These are phyloP conservation scores for Penicillium sp. DNA, from an alignment of 2,329 filamentous ascomycete genomes.

Conservation along the genomic window DNA sequence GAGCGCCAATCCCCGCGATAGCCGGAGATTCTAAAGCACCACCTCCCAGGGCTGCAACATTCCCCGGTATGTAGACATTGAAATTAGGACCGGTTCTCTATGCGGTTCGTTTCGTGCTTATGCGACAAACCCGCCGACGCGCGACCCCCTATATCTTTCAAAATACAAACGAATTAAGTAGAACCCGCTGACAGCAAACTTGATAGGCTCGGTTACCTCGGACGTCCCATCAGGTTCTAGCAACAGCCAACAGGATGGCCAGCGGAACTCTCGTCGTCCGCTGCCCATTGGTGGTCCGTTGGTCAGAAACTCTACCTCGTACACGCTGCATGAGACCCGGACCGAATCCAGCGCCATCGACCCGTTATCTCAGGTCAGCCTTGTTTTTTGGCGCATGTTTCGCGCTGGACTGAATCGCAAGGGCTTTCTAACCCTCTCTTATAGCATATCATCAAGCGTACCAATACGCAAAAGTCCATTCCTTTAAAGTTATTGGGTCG, in stretches of 20 bases:
- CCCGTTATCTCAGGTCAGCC: slow-evolving; percentile 64
- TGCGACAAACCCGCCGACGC: neutral
- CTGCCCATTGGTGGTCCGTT: slow-evolving; percentile 21
- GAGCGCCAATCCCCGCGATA: slow-evolving; percentile 26
- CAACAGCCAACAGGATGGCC: slow-evolving; percentile 29
- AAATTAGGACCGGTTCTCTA: slow-evolving; percentile 1
- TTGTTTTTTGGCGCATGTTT: neutral
- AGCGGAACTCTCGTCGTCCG: slow-evolving; percentile 22
- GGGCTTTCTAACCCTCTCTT: neutral
- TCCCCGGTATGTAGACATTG: slow-evolving; percentile 27
- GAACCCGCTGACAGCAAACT: slow-evolving; percentile 5
- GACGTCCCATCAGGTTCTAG: slow-evolving; percentile 34
- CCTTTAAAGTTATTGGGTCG: slow-evolving; percentile 44
- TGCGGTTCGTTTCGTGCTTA: neutral
- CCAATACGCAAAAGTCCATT: slow-evolving; percentile 62
- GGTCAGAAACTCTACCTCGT: slow-evolving; percentile 27
- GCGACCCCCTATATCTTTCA: neutral
- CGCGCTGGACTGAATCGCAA: neutral
- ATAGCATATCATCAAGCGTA: slow-evolving; percentile 66
- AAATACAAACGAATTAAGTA: neutral
- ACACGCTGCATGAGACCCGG: slow-evolving; percentile 27
- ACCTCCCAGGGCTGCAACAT: slow-evolving; percentile 20
- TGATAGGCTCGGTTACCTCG: slow-evolving; percentile 29
- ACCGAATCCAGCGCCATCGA: slow-evolving; percentile 56
- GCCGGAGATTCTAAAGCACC: slow-evolving; percentile 23